Conservation (phyloP, 2,329 filamentous ascomycete species). For the Sporothrix curviconia region DNA sequence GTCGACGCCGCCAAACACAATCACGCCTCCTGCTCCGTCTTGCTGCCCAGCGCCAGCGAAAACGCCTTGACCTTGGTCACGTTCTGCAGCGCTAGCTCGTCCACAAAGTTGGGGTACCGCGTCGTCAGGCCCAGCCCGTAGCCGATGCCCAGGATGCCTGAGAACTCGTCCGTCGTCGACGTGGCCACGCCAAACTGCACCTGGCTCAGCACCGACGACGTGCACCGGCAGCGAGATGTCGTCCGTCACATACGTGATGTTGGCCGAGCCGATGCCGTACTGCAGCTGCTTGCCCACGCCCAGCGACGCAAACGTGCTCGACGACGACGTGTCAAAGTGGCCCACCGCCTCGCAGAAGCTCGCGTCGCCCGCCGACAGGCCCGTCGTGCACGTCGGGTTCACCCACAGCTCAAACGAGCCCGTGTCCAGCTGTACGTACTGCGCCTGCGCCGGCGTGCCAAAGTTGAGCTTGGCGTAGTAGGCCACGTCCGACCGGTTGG, state of each 20-base stretch:
- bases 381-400: constrained; percentile 11
- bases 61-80: constrained; percentile 56
- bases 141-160: constrained; percentile 68
- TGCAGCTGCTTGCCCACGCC: constrained; percentile 34
- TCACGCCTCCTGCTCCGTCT: constrained; percentile 51
- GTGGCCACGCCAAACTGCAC: constrained; percentile 63
- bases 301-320: constrained; percentile 18
- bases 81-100: constrained; percentile 43
- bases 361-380: constrained; percentile 5
- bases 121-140: constrained; percentile 48
- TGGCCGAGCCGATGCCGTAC: constrained; percentile 47
- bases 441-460: constrained; percentile 46
- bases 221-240: constrained; percentile 37
- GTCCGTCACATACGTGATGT: constrained; percentile 45
- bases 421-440: constrained; percentile 52
- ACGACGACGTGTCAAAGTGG: constrained; percentile 33
- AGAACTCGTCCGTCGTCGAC: constrained; percentile 39
- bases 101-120: constrained; percentile 45
- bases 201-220: constrained; percentile 36
- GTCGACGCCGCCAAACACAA: constrained; percentile 64
- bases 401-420: constrained; percentile 57
- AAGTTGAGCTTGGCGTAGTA: constrained; percentile 48
- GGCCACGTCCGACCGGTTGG: constrained; percentile 47
- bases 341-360: constrained; percentile 29
- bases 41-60: constrained; percentile 58